Evolutionary conservation across 1,284 basidiomycete genomes (phyloP).

Genomic region (Sporisorium graminicola): DNA sequence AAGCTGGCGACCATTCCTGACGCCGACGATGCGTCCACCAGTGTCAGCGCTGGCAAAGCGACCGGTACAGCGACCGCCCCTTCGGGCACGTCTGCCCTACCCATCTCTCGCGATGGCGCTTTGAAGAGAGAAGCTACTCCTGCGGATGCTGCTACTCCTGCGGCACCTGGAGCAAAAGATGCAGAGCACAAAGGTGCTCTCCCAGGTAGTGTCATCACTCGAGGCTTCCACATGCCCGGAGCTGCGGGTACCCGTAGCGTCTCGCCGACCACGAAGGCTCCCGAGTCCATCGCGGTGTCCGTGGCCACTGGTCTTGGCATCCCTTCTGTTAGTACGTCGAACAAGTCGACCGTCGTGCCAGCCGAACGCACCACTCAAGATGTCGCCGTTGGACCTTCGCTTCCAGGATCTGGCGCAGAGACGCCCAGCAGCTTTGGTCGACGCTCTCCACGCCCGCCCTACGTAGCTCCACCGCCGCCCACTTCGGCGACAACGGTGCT

Average conservation of each 20-base stretch:
- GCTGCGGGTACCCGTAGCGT: neutral
- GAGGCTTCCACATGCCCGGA: constrained; percentile 48
- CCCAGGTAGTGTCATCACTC: constrained; percentile 45
- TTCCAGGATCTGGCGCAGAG: constrained; percentile 33
- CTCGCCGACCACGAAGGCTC: constrained; percentile 6
- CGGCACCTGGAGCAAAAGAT: constrained; percentile 2
- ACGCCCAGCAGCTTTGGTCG: constrained; percentile 48
- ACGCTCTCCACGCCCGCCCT: constrained; percentile 59
- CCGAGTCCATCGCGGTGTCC: constrained; percentile 5
- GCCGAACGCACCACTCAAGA: constrained; percentile 21
- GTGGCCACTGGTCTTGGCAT: constrained; percentile 23
- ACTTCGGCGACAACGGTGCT: constrained; percentile 49
- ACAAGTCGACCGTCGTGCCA: constrained; percentile 21
- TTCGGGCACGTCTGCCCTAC: neutral
- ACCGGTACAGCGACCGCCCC: neutral
- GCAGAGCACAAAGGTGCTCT: constrained; percentile 36
- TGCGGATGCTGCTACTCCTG: neutral
- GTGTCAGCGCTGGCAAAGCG: constrained; percentile 18
- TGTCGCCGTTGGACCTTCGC: constrained; percentile 26
- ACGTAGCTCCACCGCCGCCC: constrained; percentile 62
- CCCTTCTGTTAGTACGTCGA: constrained; percentile 13
- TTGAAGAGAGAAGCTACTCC: neutral
- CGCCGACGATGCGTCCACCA: constrained; percentile 35
- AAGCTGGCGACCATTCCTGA: constrained; percentile 51
- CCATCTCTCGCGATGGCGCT: constrained; percentile 3